phyloP scores from a whole-genome alignment of 768 basidiomycete genomes.

The Tephrocybe sp. region DNA sequence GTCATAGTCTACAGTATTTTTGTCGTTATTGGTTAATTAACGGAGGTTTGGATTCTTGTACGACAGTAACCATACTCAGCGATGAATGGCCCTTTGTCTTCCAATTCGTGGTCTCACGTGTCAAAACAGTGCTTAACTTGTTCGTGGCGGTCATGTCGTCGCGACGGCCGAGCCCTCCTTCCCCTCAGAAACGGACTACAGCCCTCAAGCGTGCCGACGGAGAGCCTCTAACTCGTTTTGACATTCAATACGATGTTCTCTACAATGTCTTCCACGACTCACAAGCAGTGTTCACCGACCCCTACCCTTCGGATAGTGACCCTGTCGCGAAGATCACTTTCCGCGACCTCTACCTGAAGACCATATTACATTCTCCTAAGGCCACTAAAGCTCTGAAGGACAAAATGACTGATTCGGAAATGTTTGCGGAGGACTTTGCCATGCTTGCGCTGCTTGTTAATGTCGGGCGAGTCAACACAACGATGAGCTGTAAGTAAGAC shows the following conservation, averaged over 20 bases:
- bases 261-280: constrained; percentile 72
- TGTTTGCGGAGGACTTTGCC: constrained; percentile 68
- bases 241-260: constrained; percentile 82
- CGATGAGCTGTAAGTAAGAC: constrained; percentile 72
- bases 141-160: constrained; percentile 23
- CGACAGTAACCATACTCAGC: too few relatives aligned
- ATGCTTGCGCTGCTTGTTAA: constrained; percentile 76
- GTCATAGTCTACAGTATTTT: constrained; percentile 18
- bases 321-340: constrained; percentile 46
- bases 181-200: constrained; percentile 37
- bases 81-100: too few relatives aligned
- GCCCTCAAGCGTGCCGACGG: constrained; percentile 60
- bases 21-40: constrained; percentile 12
- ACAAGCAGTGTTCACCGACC: constrained; percentile 54
- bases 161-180: constrained; percentile 42
- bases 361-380: constrained; percentile 58
- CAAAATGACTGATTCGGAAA: constrained; percentile 61
- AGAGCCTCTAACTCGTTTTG: constrained; percentile 63
- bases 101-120: too few relatives aligned
- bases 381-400: constrained; percentile 71
- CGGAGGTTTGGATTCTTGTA: neutral
- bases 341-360: constrained; percentile 57
- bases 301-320: constrained; percentile 28
- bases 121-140: neutral
- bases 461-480: constrained; percentile 80